A percentile compares a stretch with the other conserved stretches of the same genome.
These are phyloP conservation scores for Leccinum broughii DNA, from an alignment of 768 basidiomycete species.

Conservation along the genomic window DNA sequence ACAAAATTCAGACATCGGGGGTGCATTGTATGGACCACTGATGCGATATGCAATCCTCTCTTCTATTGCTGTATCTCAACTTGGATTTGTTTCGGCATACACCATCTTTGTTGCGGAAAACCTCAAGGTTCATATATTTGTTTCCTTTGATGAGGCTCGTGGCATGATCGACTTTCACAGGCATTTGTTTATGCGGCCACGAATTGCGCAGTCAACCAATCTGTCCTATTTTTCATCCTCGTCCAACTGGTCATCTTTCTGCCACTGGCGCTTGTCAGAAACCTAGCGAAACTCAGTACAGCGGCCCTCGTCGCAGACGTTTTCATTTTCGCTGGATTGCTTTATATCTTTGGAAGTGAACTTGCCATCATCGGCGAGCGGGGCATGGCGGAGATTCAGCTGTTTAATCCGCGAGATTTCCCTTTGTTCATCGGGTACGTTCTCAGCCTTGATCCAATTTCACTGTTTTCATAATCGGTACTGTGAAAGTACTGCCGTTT, in stretches of 20 bases:
- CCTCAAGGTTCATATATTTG: constrained; percentile 46
- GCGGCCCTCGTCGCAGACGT: constrained; percentile 92
- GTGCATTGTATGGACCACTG: constrained; percentile 85
- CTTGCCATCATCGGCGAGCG: constrained; percentile 59
- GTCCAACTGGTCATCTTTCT: constrained; percentile 85
- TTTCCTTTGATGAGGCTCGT: not conserved
- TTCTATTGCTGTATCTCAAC: constrained; percentile 86
- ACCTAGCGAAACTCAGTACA: constrained; percentile 91
- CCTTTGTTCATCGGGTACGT: constrained; percentile 88
- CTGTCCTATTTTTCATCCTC: constrained; percentile 79
- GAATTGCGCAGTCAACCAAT: constrained; percentile 64
- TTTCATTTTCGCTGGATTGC: constrained; percentile 86
- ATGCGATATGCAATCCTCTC: constrained; percentile 88
- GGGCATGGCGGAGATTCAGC: constrained; percentile 75
- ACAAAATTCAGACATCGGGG: constrained; percentile 77
- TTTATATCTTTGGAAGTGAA: constrained; percentile 91
- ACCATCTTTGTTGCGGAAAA: constrained; percentile 96
- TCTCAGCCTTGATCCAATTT: not conserved
- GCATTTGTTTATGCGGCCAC: constrained; percentile 84
- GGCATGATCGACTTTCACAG: constrained; percentile 36
- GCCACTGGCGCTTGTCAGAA: constrained; percentile 85
- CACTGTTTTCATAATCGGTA: constrained; percentile 1
- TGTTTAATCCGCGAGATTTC: constrained; percentile 91
- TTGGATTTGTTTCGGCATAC: constrained; percentile 89
- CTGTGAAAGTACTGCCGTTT: constrained; percentile 85